These are phyloP conservation scores for Sclerotinia trifoliorum DNA, from an alignment of 2,329 filamentous ascomycete genomes.

Conservation along the genomic window DNA sequence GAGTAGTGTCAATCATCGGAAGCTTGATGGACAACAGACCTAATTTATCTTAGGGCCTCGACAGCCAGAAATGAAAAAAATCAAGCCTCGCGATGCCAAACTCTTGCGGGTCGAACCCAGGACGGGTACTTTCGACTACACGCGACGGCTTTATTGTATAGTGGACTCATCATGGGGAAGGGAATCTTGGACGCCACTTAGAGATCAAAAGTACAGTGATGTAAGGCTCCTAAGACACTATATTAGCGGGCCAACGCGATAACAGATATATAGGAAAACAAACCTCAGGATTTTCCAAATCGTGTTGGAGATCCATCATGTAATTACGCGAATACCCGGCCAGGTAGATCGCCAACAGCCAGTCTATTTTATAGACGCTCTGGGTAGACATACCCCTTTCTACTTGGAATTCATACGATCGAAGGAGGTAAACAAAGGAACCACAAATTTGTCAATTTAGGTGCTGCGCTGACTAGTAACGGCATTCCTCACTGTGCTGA, in stretches of 20 bases:
- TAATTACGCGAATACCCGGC: conserved; percentile 31
- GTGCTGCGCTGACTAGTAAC: conserved; percentile 1
- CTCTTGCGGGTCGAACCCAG: too few relatives aligned
- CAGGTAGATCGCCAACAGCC: conserved; percentile 40
- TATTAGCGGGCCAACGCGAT: not conserved
- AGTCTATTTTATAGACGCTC: conserved; percentile 38
- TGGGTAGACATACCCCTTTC: conserved; percentile 35
- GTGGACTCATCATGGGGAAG: not conserved
- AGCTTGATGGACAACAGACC: not conserved
- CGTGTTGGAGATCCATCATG: conserved; percentile 30
- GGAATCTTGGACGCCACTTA: not conserved
- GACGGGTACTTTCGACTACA: too few relatives aligned
- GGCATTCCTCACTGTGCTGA: conserved; percentile 36
- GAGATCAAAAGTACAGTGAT: not conserved
- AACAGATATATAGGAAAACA: conserved; percentile 23
- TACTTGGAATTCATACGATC: conserved; percentile 39
- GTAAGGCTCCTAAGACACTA: too few relatives aligned
- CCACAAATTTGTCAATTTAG: not conserved
- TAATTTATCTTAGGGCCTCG: not conserved
- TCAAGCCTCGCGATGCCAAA: too few relatives aligned
- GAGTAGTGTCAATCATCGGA: not conserved
- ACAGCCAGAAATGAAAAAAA: conserved; percentile 20
- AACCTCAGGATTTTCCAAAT: conserved; percentile 35
- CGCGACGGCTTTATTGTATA: too few relatives aligned
- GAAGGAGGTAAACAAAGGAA: conserved; percentile 25